A percentile compares a stretch with the other conserved stretches of the same genome.
phyloP scores from a whole-genome alignment of 2,329 filamentous ascomycete species.

The Purpureocillium lavendulum region DNA sequence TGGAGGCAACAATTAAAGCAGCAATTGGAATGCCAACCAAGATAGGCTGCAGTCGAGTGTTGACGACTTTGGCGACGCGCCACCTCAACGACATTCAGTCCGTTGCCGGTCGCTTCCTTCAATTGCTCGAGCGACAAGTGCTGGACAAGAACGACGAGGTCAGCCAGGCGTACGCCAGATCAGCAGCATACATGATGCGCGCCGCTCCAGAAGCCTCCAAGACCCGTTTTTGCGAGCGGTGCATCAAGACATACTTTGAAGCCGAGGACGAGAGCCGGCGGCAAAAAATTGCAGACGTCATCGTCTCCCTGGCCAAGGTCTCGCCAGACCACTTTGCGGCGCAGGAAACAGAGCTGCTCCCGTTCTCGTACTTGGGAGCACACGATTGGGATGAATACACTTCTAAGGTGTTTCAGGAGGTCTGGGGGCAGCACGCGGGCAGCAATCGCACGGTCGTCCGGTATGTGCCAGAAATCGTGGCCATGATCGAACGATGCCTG shows the following conservation, averaged over 20 bases:
- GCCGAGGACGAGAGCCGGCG: constrained; percentile 70
- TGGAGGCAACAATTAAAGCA: constrained; percentile 74
- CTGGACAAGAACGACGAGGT: constrained; percentile 93
- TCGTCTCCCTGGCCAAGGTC: constrained; percentile 74
- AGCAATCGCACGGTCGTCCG: constrained; percentile 73
- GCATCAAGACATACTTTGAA: constrained; percentile 68
- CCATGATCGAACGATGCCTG: constrained; percentile 58
- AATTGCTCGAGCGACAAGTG: constrained; percentile 69
- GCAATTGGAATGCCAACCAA: constrained; percentile 91
- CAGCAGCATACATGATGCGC: constrained; percentile 76
- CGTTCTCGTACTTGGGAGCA: constrained; percentile 80
- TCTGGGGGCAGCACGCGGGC: constrained; percentile 87
- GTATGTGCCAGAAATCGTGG: constrained; percentile 75
- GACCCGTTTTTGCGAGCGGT: constrained; percentile 40
- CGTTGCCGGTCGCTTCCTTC: constrained; percentile 68
- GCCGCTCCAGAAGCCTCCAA: constrained; percentile 41
- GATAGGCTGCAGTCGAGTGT: constrained; percentile 77
- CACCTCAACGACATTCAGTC: constrained; percentile 67
- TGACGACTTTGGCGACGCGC: constrained; percentile 77
- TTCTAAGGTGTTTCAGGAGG: constrained; percentile 68
- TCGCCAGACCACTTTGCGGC: constrained; percentile 82
- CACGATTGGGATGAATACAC: constrained; percentile 80
- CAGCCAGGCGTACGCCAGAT: constrained; percentile 77
- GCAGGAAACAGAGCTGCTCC: constrained; percentile 66
- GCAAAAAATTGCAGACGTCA: constrained; percentile 72